phyloP scores from a whole-genome alignment of 2,329 filamentous ascomycete genomes.

The Cadophora luteo-olivacea region DNA sequence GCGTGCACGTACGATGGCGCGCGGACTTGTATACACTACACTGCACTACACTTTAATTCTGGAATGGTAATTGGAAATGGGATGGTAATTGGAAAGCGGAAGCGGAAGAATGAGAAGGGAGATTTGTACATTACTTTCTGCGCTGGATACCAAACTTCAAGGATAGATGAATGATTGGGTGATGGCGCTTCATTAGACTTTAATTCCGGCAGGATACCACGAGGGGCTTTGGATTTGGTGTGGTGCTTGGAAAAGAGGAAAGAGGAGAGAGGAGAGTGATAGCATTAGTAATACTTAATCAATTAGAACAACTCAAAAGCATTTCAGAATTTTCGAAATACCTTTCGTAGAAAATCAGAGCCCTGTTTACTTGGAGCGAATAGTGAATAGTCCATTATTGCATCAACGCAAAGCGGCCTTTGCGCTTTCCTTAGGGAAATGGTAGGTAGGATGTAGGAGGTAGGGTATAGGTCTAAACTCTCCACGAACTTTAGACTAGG shows the following conservation, averaged over 20 bases:
- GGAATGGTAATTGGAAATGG: background rate
- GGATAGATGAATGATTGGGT: background rate
- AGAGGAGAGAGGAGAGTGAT: background rate
- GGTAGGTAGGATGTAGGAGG: no score
- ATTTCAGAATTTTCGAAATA: no score
- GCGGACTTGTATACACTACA: background rate
- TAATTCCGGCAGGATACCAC: background rate
- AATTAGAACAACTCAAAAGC: background rate
- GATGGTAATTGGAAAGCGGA: background rate
- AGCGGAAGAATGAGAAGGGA: background rate
- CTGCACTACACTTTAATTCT: background rate
- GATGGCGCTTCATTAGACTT: constrained; percentile 5
- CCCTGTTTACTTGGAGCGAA: no score
- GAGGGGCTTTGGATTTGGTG: background rate
- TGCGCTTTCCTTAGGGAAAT: no score
- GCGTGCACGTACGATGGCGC: constrained; percentile 10
- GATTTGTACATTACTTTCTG: constrained; percentile 6
- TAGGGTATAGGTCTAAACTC: no score
- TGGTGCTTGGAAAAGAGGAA: background rate
- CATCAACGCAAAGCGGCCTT: no score
- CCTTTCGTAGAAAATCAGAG: no score
- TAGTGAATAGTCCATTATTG: no score
- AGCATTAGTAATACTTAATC: background rate
- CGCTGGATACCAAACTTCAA: background rate
- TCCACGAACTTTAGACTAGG: no score